These are phyloP conservation scores for Stachybotrys chartarum DNA, from an alignment of 2,329 filamentous ascomycete species.

Conservation along the genomic window DNA sequence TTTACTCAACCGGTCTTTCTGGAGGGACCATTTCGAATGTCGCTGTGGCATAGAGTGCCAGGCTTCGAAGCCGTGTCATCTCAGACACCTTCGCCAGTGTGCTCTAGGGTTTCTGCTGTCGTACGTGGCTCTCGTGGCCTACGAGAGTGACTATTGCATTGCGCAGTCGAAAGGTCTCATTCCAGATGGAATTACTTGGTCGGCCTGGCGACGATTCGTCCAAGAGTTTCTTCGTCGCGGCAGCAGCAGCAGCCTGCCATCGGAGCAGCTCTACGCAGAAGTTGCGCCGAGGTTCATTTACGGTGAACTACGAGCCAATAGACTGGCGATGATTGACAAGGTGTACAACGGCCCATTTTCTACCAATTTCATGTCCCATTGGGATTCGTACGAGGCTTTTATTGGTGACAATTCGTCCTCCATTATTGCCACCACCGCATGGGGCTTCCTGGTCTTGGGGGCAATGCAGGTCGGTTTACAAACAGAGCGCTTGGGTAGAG, in stretches of 20 bases:
- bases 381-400: conserved; percentile 29
- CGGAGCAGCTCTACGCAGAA: conserved; percentile 3
- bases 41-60: not conserved
- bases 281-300: conserved; percentile 6
- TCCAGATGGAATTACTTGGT: not conserved
- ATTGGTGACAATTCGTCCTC: conserved; percentile 34
- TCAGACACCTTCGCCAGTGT: not conserved
- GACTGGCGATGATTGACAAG: conserved; percentile 5
- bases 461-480: conserved; percentile 42
- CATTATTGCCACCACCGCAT: conserved; percentile 31
- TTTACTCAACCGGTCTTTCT: conserved; percentile 27
- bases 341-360: conserved; percentile 5
- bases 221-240: not conserved
- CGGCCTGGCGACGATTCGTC: not conserved
- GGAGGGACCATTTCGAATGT: conserved; percentile 20
- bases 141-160: not conserved
- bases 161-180: not conserved
- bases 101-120: not conserved
- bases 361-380: conserved; percentile 14
- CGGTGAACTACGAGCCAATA: conserved; percentile 7
- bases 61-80: not conserved
- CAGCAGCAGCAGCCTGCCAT: not conserved
- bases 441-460: conserved; percentile 35
- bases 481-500: conserved; percentile 22
- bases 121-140: not conserved